Base-by-base conservation (phyloP, 345 rosid species). In the Moricandia arvensis region DNA sequence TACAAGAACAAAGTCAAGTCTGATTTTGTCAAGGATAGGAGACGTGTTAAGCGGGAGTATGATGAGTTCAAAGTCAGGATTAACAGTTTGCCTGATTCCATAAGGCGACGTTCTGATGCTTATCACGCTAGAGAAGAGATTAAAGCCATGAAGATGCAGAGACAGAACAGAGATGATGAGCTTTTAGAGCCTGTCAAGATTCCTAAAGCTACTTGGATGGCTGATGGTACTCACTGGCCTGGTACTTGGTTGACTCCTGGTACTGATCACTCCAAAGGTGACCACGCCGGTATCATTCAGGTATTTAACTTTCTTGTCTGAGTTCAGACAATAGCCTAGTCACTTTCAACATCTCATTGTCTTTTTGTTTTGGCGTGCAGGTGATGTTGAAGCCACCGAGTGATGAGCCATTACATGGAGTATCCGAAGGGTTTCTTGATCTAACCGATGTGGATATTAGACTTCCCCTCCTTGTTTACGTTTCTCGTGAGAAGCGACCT, bases 141-240 rank as follows among this genome's bases (percentile, higher is more conserved):
- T 75, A 92, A 94, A 85, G 96, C 93, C 37, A 86, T 94, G 98
- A 94, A 92, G 84, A 80, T 82, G 81, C 91, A 87, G 85, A 90
- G 96, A 65, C 87, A 90, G 85, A 92, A 89, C 70, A 83, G 82
- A 64, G 86, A 87, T 72, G 97, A 89, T 71, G 82, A 79, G 68
- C 86, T 88, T 75, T 82, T 79, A 10, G 97, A 91, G 80, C 69
- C 72, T 49, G 86, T 87, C 71, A 94, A 91, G 88, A 88, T 94
- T 69, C 92, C 92, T 1, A 94, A 91, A 82, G 98, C 97, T 7
- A 94, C 98, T 11, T 94, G 97, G 97, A 94, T 94, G 98, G 98
- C 98, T 66, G 98, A 94, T 85, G 93, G 96, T 55, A 91, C 97
- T 58, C 93, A 94, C 73, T 94, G 98, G 98, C 98, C 98, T 5